Percentiles rank a stretch among this genome's conserved stretches.
These are phyloP conservation scores for Pyricularia grisea DNA, from an alignment of 2,329 filamentous ascomycete species.

Conservation along the genomic window DNA sequence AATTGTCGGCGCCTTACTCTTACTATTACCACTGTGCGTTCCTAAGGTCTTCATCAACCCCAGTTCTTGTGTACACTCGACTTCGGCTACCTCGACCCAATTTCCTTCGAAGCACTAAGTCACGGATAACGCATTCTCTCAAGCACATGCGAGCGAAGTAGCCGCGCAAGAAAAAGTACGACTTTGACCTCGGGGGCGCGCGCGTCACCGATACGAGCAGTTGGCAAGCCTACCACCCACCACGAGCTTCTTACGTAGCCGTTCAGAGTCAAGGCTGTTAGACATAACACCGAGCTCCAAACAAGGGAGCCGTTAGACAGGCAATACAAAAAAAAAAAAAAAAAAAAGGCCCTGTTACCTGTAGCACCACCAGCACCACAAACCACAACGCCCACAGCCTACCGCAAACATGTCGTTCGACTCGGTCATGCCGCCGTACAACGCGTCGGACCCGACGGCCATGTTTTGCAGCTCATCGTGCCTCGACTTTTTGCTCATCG, in stretches of 20 bases:
- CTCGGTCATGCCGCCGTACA: slow-evolving; percentile 56
- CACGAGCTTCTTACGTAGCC: not conserved
- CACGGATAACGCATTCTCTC: not conserved
- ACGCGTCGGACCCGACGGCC: slow-evolving; percentile 63
- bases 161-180: not conserved
- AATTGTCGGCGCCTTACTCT: not conserved
- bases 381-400: not conserved
- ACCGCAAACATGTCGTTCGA: slow-evolving; percentile 60
- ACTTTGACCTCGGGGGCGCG: not conserved
- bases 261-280: not conserved
- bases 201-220: not conserved
- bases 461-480: slow-evolving; percentile 73
- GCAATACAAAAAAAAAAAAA: not conserved
- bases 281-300: not conserved
- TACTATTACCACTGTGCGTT: not conserved
- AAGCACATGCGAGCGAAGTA: not conserved
- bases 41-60: not conserved
- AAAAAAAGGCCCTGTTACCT: not conserved
- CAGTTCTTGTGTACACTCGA: not conserved
- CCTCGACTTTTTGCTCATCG: slow-evolving; percentile 91
- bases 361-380: not conserved
- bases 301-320: not conserved
- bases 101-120: not conserved
- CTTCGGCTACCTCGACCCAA: not conserved
- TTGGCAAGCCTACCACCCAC: not conserved